Conservation (phyloP, 2,329 filamentous ascomycete genomes). For the Cladorrhinum sp. region DNA sequence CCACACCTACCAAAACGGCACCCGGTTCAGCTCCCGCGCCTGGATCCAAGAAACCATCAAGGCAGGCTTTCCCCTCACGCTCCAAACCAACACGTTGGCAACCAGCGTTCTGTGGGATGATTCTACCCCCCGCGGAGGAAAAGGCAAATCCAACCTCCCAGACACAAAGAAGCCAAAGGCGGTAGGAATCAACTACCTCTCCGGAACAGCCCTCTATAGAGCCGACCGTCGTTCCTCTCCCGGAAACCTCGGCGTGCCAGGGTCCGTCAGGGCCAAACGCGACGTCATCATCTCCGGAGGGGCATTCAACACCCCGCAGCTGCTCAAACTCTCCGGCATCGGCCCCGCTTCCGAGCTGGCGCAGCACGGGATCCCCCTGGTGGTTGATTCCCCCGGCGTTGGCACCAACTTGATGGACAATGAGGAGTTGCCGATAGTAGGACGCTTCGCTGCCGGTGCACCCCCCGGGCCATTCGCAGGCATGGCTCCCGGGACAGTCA, state of each 20-base stretch:
- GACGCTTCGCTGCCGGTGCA: too few species aligned
- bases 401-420: slow-evolving; percentile 41
- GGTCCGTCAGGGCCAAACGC: slow-evolving; percentile 25
- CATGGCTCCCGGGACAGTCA: slow-evolving; percentile 37
- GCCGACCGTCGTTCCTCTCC: background rate
- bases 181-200: slow-evolving; percentile 1
- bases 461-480: slow-evolving; percentile 1
- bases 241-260: too few species aligned
- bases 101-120: background rate
- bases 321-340: slow-evolving; percentile 39
- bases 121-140: too few species aligned
- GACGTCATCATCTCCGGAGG: slow-evolving; percentile 45
- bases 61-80: background rate
- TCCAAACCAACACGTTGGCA: background rate
- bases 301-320: slow-evolving; percentile 40
- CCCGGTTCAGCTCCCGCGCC: background rate
- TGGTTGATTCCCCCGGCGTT: slow-evolving; percentile 37
- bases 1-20: slow-evolving; percentile 2
- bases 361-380: slow-evolving; percentile 16
- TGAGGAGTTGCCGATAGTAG: slow-evolving; percentile 10
- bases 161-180: background rate
- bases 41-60: background rate
- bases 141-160: slow-evolving; percentile 1
- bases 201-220: slow-evolving; percentile 6
- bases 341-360: slow-evolving; percentile 8